Conservation (phyloP, 1,284 basidiomycete species). For the Cryptococcus depauperatus region DNA sequence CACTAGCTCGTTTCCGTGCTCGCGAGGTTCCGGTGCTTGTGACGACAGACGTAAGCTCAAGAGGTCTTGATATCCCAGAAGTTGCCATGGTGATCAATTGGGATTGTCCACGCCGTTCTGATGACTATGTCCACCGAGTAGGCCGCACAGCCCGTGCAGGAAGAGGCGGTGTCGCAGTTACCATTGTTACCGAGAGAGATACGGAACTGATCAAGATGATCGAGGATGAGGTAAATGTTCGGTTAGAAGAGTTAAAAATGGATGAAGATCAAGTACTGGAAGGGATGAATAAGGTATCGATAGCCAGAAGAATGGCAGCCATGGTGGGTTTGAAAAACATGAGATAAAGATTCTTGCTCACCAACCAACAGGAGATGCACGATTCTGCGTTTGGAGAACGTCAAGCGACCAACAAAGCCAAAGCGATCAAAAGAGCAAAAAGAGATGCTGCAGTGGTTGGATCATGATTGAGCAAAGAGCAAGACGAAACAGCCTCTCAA, state of each 20-base stretch:
- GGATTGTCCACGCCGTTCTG: constrained; percentile 66
- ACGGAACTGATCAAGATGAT: constrained; percentile 75
- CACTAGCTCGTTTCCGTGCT: constrained; percentile 78
- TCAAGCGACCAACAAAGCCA: constrained; percentile 51
- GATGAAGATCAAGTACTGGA: constrained; percentile 79
- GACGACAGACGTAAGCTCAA: constrained; percentile 88
- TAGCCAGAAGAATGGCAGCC: constrained; percentile 83
- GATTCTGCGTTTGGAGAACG: constrained; percentile 84
- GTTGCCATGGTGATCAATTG: constrained; percentile 94
- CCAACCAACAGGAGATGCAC: constrained; percentile 63
- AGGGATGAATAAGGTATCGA: constrained; percentile 76
- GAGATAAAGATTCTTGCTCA: background rate
- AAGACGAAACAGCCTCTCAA: no score
- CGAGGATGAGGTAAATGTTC: constrained; percentile 74
- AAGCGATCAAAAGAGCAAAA: constrained; percentile 40
- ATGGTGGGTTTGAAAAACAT: constrained; percentile 59
- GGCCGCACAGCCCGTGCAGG: constrained; percentile 90
- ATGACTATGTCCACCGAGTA: constrained; percentile 56
- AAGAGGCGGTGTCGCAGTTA: constrained; percentile 77
- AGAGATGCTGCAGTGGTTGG: constrained; percentile 26
- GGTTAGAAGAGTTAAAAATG: constrained; percentile 62
- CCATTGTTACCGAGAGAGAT: constrained; percentile 90
- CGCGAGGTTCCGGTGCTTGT: constrained; percentile 83
- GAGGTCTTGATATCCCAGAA: constrained; percentile 90
- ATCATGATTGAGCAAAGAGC: no score